phyloP scores from a whole-genome alignment of 345 rosid genomes.

The Brassica nigra region DNA sequence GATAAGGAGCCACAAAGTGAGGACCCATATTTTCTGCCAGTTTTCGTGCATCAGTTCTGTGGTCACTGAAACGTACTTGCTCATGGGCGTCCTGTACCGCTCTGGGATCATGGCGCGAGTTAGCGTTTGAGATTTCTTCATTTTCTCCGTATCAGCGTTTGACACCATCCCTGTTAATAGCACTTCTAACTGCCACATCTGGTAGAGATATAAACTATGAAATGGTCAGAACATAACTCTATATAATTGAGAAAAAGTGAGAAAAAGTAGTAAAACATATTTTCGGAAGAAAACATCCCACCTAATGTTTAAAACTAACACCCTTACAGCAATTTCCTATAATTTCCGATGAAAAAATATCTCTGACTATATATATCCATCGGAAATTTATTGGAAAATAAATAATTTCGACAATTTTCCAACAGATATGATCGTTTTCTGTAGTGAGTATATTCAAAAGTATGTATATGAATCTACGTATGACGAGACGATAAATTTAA shows the following conservation, averaged over 20 bases:
- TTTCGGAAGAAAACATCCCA: neutral
- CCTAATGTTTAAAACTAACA: no score
- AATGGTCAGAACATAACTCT: conserved; percentile 5
- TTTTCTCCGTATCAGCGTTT: conserved; percentile 44
- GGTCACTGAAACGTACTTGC: conserved; percentile 48
- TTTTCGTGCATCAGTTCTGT: conserved; percentile 58
- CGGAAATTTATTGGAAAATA: no score
- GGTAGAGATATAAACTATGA: conserved; percentile 21
- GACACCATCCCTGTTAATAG: conserved; percentile 75
- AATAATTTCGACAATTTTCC: no score
- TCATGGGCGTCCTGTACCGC: conserved; percentile 64
- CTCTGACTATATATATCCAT: no score
- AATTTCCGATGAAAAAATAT: no score
- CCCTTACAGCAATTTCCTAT: no score
- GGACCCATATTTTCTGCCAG: conserved; percentile 69
- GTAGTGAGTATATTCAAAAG: neutral
- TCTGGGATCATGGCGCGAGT: conserved; percentile 84
- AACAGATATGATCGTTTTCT: no score
- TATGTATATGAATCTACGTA: neutral
- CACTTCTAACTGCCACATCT: conserved; percentile 96
- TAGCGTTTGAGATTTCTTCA: conserved; percentile 48
- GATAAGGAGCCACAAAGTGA: conserved; percentile 48
- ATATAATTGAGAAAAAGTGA: neutral
- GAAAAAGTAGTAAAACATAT: neutral
- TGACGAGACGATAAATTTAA: neutral